These are phyloP conservation scores for Monosiga brevicollis DNA, from an alignment of 78 protist species.

Conservation along the genomic window DNA sequence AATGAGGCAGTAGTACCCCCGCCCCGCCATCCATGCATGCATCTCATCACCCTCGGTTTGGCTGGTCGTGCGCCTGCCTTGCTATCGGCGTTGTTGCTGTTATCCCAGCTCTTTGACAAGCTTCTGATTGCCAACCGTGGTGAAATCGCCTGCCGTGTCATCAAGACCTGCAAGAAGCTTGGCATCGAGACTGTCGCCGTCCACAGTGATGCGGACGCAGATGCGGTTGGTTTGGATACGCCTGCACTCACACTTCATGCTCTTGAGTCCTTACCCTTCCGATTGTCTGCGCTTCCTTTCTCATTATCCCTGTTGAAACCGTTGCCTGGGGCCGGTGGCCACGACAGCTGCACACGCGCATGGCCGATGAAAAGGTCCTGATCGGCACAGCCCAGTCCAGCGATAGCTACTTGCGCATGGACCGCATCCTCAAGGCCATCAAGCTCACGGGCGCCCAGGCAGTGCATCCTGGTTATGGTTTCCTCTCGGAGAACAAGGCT, in stretches of 20 bases:
- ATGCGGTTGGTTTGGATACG: slow-evolving; percentile 34
- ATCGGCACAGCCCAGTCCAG: slow-evolving; percentile 76
- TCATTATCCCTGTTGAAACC: background rate
- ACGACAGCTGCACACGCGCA: slow-evolving; percentile 12
- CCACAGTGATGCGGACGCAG: slow-evolving; percentile 76
- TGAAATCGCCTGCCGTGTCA: slow-evolving; percentile 95
- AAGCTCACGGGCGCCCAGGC: slow-evolving; percentile 80
- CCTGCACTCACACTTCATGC: slow-evolving; percentile 26
- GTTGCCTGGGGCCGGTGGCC: too few relatives aligned
- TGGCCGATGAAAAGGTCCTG: slow-evolving; percentile 26
- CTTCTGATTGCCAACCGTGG: slow-evolving; percentile 95
- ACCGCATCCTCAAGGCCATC: slow-evolving; percentile 65
- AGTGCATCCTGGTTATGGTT: slow-evolving; percentile 96
- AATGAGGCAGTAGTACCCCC: too few relatives aligned
- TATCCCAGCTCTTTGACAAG: slow-evolving; percentile 66
- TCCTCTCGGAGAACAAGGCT: slow-evolving; percentile 80
- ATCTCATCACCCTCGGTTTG: too few relatives aligned
- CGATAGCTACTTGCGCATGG: slow-evolving; percentile 69
- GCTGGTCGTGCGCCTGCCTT: too few relatives aligned
- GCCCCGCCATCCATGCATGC: too few relatives aligned
- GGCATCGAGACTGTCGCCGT: slow-evolving; percentile 95
- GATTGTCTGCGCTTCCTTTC: background rate
- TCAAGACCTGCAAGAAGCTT: slow-evolving; percentile 67
- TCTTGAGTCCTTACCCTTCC: background rate
- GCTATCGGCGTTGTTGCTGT: too few relatives aligned